A percentile compares a stretch with the other conserved stretches of the same genome.
Evolutionary conservation across 495 filamentous ascomycete genomes (phyloP).

Genomic region (Xylaria venustula): DNA sequence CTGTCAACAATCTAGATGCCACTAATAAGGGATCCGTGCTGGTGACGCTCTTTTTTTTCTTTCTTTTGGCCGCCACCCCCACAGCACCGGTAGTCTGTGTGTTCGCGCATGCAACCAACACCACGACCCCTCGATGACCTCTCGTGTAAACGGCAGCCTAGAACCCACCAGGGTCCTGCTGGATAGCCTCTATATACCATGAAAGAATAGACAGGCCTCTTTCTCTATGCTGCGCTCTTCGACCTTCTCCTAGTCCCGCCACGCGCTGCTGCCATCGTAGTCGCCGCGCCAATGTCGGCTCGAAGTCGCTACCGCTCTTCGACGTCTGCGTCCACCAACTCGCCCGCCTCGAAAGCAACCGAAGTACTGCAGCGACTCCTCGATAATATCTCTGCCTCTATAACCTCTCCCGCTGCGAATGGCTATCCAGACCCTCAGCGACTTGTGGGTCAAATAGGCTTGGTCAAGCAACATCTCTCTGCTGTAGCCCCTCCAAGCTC

Average conservation of each 20-base stretch:
- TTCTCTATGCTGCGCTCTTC: constrained; percentile 17
- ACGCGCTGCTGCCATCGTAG: too few species aligned
- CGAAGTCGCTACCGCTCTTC: constrained; percentile 60
- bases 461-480: constrained; percentile 48
- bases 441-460: constrained; percentile 39
- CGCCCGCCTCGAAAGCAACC: constrained; percentile 54
- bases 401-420: constrained; percentile 17
- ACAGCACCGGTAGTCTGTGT: background rate
- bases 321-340: constrained; percentile 55
- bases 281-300: constrained; percentile 43
- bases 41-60: background rate
- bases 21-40: background rate
- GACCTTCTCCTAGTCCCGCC: constrained; percentile 16
- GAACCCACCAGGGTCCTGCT: constrained; percentile 30
- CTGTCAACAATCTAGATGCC: background rate
- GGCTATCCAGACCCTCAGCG: constrained; percentile 42
- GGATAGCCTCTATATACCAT: constrained; percentile 21
- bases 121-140: constrained; percentile 30
- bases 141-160: constrained; percentile 29
- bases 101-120: background rate
- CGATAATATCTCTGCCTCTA: constrained; percentile 45
- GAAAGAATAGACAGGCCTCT: constrained; percentile 15
- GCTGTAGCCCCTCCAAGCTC: constrained; percentile 41
- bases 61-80: background rate
- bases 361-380: constrained; percentile 61